phyloP scores from a whole-genome alignment of 1,284 basidiomycete species.

The Ustilago xerochloae region DNA sequence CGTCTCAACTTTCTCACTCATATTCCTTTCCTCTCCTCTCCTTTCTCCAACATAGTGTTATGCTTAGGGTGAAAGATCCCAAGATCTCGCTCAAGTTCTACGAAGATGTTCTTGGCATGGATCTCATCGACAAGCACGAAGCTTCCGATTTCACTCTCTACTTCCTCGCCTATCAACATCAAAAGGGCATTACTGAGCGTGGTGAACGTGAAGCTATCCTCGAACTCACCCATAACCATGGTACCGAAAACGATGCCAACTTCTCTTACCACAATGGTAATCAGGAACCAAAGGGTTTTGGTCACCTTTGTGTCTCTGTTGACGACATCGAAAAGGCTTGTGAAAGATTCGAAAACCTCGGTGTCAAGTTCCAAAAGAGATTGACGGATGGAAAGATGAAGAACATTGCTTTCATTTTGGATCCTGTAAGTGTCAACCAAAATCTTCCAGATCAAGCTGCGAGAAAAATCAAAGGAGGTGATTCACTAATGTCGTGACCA shows the following conservation, averaged over 20 bases:
- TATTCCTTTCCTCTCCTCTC: background rate
- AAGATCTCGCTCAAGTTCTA: slow-evolving; percentile 70
- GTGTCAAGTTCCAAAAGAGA: slow-evolving; percentile 88
- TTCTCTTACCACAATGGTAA: slow-evolving; percentile 66
- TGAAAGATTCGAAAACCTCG: slow-evolving; percentile 82
- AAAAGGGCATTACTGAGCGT: slow-evolving; percentile 70
- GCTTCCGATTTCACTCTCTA: slow-evolving; percentile 74
- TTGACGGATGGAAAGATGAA: slow-evolving; percentile 87
- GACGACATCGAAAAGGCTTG: slow-evolving; percentile 86
- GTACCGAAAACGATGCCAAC: slow-evolving; percentile 62
- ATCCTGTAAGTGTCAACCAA: slow-evolving; percentile 72
- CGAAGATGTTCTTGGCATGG: slow-evolving; percentile 80
- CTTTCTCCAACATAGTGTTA: slow-evolving; percentile 73
- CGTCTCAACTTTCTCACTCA: background rate
- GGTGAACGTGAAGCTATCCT: slow-evolving; percentile 74
- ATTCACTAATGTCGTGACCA: slow-evolving; percentile 10
- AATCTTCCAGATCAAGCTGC: no score
- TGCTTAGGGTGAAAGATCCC: slow-evolving; percentile 89
- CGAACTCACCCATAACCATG: slow-evolving; percentile 62
- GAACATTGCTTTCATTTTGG: slow-evolving; percentile 84
- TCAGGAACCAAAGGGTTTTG: slow-evolving; percentile 64
- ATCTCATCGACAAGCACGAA: slow-evolving; percentile 73
- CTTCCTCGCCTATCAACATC: slow-evolving; percentile 81
- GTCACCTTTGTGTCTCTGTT: slow-evolving; percentile 81
- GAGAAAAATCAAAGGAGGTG: background rate